Evolutionary conservation across 2,329 filamentous ascomycete species (phyloP).

Genomic region (Teratosphaeria zuluensis): DNA sequence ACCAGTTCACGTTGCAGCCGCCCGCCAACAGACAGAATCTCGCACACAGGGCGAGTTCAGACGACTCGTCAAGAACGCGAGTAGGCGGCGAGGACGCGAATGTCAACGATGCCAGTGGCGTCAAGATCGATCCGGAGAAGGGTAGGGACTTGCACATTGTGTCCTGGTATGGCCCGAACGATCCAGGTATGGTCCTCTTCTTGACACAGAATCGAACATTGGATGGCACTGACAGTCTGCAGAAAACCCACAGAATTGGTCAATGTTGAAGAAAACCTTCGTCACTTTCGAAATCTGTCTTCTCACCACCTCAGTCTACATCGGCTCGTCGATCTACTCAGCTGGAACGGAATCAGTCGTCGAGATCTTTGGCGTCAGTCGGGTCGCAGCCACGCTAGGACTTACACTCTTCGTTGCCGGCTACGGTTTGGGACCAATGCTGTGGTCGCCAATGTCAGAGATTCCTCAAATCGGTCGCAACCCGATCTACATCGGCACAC

Average conservation of each 20-base stretch:
- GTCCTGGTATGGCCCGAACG: slow-evolving; percentile 42
- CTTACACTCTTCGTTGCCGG: slow-evolving; percentile 43
- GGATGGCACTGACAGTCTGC: not conserved
- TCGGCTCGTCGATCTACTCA: slow-evolving; percentile 43
- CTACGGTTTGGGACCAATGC: slow-evolving; percentile 41
- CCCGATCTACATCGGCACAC: slow-evolving; percentile 39
- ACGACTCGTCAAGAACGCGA: slow-evolving; percentile 14
- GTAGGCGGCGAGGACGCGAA: slow-evolving; percentile 12
- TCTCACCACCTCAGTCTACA: slow-evolving; percentile 43
- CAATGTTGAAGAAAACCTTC: slow-evolving; percentile 30
- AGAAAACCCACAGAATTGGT: slow-evolving; percentile 9
- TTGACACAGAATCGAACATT: too few relatives aligned
- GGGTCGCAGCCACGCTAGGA: slow-evolving; percentile 39
- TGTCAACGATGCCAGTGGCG: slow-evolving; percentile 32
- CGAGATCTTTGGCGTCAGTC: slow-evolving; percentile 34
- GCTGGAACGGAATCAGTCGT: slow-evolving; percentile 34
- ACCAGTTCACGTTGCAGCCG: slow-evolving; percentile 6
- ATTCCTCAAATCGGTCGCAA: slow-evolving; percentile 42
- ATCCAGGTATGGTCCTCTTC: slow-evolving; percentile 23
- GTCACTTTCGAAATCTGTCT: slow-evolving; percentile 39
- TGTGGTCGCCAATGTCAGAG: slow-evolving; percentile 39
- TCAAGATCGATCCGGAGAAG: slow-evolving; percentile 42
- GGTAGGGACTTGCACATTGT: slow-evolving; percentile 42
- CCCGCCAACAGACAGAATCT: slow-evolving; percentile 1
- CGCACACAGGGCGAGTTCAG: slow-evolving; percentile 2